Conservation (phyloP, 768 basidiomycete species). For the Lentinula raphanica region DNA sequence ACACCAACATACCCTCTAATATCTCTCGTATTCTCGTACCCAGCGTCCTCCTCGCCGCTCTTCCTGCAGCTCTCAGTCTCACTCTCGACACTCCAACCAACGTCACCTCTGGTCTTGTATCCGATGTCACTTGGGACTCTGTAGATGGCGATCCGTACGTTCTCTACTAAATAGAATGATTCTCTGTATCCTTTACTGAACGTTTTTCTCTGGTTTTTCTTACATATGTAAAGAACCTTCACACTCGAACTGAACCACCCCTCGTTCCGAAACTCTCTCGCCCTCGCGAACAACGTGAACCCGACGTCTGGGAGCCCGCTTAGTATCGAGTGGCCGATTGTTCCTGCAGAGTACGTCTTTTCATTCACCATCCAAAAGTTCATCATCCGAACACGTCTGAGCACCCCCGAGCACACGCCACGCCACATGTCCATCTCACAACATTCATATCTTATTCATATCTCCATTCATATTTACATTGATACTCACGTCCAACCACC, state of each 20-base stretch:
- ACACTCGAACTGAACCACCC: conserved; percentile 1
- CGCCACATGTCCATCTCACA: too few relatives aligned
- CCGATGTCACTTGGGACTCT: neutral
- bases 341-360: neutral
- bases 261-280: neutral
- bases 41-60: neutral
- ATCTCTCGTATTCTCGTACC: too few relatives aligned
- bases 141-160: neutral
- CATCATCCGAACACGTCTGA: too few relatives aligned
- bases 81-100: conserved; percentile 1
- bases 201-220: neutral
- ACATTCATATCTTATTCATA: too few relatives aligned
- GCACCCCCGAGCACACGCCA: too few relatives aligned
- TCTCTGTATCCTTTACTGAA: too few relatives aligned
- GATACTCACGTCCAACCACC: too few relatives aligned
- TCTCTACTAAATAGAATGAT: too few relatives aligned
- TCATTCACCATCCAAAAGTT: too few relatives aligned
- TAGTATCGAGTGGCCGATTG: neutral
- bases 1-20: neutral
- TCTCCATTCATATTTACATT: too few relatives aligned
- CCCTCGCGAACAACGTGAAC: conserved; percentile 4
- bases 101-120: conserved; percentile 1
- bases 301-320: neutral
- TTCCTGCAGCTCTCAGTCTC: neutral
- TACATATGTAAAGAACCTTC: neutral